Evolutionary conservation across 257 asterid genomes (phyloP).

Genomic region (Ocimum tenuiflorum): DNA sequence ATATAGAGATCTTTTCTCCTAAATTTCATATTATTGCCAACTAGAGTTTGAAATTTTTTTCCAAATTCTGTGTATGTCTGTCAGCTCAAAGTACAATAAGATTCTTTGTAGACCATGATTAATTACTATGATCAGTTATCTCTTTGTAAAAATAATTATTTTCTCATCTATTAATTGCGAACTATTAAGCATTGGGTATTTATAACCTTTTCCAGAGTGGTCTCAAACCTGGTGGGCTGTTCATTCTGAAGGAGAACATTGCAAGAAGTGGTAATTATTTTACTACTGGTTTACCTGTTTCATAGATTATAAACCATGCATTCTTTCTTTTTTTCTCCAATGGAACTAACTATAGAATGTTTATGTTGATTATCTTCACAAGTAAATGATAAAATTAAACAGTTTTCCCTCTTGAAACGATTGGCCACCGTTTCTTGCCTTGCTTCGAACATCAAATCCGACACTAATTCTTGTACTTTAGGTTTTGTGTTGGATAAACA

Average conservation of each 20-base stretch:
- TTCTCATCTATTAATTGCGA: neutral
- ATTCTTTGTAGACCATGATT: neutral
- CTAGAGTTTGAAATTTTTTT: neutral
- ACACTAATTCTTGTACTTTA: conserved; percentile 17
- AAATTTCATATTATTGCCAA: too few relatives aligned
- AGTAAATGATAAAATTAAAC: too few relatives aligned
- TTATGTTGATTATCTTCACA: neutral
- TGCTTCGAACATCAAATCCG: neutral
- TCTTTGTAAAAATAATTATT: neutral
- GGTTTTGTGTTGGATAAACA: conserved; percentile 87
- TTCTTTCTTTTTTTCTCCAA: neutral
- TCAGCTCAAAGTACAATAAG: neutral
- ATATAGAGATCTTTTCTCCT: neutral
- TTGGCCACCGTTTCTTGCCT: neutral
- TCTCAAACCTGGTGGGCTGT: conserved; percentile 80
- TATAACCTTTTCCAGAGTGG: conserved; percentile 48
- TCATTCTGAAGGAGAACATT: conserved; percentile 81
- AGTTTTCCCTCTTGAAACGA: neutral
- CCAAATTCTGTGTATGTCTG: neutral
- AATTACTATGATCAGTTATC: neutral
- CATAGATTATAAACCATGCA: neutral
- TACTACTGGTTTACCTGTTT: neutral
- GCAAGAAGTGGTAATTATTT: conserved; percentile 62
- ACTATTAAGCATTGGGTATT: neutral
- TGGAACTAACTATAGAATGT: neutral